phyloP scores from a whole-genome alignment of 2,329 filamentous ascomycete species.

The Fusarium sp. region DNA sequence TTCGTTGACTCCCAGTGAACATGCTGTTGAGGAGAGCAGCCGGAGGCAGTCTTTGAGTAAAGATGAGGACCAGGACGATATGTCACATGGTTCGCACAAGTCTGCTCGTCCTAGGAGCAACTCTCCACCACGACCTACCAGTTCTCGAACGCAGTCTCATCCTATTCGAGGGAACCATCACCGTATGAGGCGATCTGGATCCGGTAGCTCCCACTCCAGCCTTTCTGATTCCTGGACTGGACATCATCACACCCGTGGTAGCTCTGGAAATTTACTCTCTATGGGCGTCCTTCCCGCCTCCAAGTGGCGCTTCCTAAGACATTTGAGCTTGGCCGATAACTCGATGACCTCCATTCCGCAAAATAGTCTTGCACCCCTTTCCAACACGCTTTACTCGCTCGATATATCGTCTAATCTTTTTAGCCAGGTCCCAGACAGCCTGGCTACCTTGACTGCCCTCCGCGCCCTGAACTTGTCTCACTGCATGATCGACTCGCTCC shows the following conservation, averaged over 20 bases:
- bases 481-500: conserved; percentile 96
- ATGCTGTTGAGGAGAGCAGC: conserved; percentile 59
- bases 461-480: conserved; percentile 93
- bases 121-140: conserved; percentile 82
- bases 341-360: conserved; percentile 83
- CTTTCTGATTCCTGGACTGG: conserved; percentile 74
- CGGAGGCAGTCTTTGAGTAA: conserved; percentile 59
- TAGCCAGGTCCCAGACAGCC: conserved; percentile 90
- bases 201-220: conserved; percentile 91
- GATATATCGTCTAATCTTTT: conserved; percentile 95
- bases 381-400: conserved; percentile 89
- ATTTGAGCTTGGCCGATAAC: conserved; percentile 93
- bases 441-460: conserved; percentile 87
- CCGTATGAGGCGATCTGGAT: conserved; percentile 87
- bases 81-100: conserved; percentile 58
- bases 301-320: conserved; percentile 95
- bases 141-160: conserved; percentile 78
- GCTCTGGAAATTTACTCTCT: conserved; percentile 81
- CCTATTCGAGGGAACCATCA: conserved; percentile 77
- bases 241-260: conserved; percentile 70
- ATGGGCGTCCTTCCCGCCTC: conserved; percentile 80
- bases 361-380: conserved; percentile 81
- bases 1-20: conserved; percentile 69
- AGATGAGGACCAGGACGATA: conserved; percentile 63
- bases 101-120: conserved; percentile 75